Percentiles rank a stretch among this genome's conserved stretches.
phyloP scores from a whole-genome alignment of 139 green algal genomes.

The Micractinium conductrix region DNA sequence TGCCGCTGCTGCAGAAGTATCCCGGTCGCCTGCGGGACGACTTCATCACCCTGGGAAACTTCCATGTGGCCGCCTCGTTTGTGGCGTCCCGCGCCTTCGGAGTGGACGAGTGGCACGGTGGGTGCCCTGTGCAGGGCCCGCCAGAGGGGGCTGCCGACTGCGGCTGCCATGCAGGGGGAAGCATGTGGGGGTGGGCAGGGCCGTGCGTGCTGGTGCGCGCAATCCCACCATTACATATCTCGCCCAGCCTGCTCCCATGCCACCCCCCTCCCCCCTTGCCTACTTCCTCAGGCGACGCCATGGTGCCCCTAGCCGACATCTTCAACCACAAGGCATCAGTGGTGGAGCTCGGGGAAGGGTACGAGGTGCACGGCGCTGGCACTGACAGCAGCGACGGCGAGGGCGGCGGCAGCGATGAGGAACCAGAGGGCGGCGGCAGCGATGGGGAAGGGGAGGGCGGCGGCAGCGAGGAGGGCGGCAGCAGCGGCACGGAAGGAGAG shows the following conservation, averaged over 20 bases:
- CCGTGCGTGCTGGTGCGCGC: too few relatives aligned
- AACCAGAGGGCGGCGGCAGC: conserved; percentile 15
- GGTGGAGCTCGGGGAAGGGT: conserved; percentile 48
- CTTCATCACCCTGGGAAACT: conserved; percentile 48
- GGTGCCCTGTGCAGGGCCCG: too few relatives aligned
- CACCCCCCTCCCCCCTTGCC: too few relatives aligned
- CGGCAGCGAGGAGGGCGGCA: background rate
- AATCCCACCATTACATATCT: too few relatives aligned
- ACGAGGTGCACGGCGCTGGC: conserved; percentile 33
- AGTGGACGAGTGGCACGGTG: conserved; percentile 81
- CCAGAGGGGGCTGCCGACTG: too few relatives aligned
- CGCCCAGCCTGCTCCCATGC: too few relatives aligned
- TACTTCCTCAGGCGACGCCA: conserved; percentile 69
- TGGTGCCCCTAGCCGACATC: conserved; percentile 88
- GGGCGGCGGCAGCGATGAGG: conserved; percentile 25
- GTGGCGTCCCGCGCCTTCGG: conserved; percentile 83
- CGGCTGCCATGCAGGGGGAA: too few relatives aligned
- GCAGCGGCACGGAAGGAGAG: background rate
- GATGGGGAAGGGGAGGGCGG: background rate
- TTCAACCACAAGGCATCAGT: conserved; percentile 91
- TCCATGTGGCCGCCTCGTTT: conserved; percentile 67
- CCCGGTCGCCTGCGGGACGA: conserved; percentile 27
- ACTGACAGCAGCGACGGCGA: conserved; percentile 22
- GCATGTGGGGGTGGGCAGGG: too few relatives aligned
- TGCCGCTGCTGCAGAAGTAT: conserved; percentile 55